These are phyloP conservation scores for Carallia pectinifolia DNA, from an alignment of 345 rosid genomes.

Conservation along the genomic window DNA sequence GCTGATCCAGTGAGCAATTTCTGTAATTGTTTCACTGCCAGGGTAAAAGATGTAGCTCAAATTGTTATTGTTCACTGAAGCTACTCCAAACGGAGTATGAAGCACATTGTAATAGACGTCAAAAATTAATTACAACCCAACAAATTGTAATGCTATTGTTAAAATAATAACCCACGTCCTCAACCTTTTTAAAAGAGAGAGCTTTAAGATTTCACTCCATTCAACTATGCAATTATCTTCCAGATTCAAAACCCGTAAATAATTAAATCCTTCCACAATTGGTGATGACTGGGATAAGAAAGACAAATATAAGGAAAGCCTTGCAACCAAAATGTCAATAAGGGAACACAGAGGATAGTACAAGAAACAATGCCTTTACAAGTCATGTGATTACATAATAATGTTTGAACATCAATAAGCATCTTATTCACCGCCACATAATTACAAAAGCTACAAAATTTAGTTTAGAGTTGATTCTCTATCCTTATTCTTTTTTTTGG, in stretches of 20 bases:
- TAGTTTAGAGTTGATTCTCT: too few species aligned
- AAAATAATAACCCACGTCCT: constrained; percentile 14
- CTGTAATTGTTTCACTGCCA: constrained; percentile 20
- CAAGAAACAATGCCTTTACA: too few species aligned
- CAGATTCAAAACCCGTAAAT: constrained; percentile 76
- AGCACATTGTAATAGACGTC: constrained; percentile 7
- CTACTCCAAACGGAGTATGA: constrained; percentile 68
- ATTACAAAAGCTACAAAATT: too few species aligned
- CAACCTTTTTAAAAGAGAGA: constrained; percentile 71
- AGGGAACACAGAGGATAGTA: too few species aligned
- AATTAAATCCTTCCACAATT: constrained; percentile 52
- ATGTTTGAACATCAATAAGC: too few species aligned
- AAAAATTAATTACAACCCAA: neutral
- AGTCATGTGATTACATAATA: too few species aligned
- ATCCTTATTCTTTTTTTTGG: too few species aligned
- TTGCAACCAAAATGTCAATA: too few species aligned
- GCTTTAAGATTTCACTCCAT: constrained; percentile 79
- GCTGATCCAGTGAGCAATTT: constrained; percentile 30
- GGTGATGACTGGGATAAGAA: constrained; percentile 21
- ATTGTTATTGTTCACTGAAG: constrained; percentile 83
- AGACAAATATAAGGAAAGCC: too few species aligned
- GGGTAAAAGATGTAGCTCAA: constrained; percentile 56
- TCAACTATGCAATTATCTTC: constrained; percentile 79
- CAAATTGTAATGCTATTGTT: neutral
- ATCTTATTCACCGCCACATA: too few species aligned